Base-by-base conservation (phyloP, 78 protist genomes). In the Trichosphaerium sp. region DNA sequence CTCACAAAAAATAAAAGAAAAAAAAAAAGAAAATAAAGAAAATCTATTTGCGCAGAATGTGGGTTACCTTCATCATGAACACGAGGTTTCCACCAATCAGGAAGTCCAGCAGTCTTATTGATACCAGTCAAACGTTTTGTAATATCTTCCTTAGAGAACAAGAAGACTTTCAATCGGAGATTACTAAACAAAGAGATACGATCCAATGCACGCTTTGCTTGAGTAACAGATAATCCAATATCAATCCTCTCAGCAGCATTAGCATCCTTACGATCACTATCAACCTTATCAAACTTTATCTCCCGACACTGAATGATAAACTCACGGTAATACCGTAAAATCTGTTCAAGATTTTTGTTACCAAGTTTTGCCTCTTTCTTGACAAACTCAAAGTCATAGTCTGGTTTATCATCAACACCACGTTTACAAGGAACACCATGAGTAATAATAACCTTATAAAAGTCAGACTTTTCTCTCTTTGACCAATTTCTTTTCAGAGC, bases 401-500 rank as follows among this genome's bases (percentile, higher is more conserved):
- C 68, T 7, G 14, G 12, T 5, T n/a, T n/a, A n/a, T n/a, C n/a
- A n/a, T n/a, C n/a, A n/a, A n/a, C n/a, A n/a, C n/a, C n/a, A n/a
- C n/a, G n/a, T n/a, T n/a, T n/a, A n/a, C n/a, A n/a, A n/a, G 31
- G 14, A 23, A 78, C 54, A 49, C 83, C 83, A 52, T 51, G 70
- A 31, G 65, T 31, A 11, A 48, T 47, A 28, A 78, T 47, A 48
- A 49, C 41, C 34, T 65, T 44, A 43, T 78, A 62, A 34, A 78
- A 78, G 11, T 72, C 78, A 25, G 28, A 26, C 29, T 71, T 69
- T 44, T 78, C 83, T 40, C 83, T 48, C 37, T 78, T 78, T 23
- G 74, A 65, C 83, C 83, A 78, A n/a, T 78, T 77, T 0, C 35
- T 26, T 26, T 39, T 35, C 32, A 41, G 70, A n/a, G 70, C 83